Conservation (phyloP, 2,329 filamentous ascomycete genomes). For the Fusarium sp. region DNA sequence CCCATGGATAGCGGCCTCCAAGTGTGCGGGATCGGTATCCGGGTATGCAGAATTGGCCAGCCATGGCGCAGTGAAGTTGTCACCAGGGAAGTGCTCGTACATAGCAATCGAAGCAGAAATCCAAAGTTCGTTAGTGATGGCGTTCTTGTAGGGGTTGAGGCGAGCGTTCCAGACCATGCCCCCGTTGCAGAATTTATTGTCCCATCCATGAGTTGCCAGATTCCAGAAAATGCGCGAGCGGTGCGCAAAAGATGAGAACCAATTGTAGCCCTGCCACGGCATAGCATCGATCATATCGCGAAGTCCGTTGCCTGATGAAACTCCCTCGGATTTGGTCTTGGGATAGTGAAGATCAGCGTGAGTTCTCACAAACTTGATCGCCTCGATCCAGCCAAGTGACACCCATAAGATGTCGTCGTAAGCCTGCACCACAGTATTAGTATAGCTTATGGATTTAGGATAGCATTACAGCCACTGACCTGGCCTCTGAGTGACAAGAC, state of each 20-base stretch:
- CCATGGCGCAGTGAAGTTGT: constrained; percentile 80
- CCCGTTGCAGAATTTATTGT: constrained; percentile 82
- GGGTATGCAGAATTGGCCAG: constrained; percentile 46
- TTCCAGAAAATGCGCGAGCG: constrained; percentile 89
- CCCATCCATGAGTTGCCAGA: constrained; percentile 83
- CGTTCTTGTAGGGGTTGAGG: constrained; percentile 89
- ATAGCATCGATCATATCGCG: constrained; percentile 55
- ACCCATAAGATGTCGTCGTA: constrained; percentile 98
- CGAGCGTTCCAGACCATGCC: constrained; percentile 93
- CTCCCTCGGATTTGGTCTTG: constrained; percentile 8
- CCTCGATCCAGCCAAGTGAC: constrained; percentile 89
- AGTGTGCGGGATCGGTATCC: constrained; percentile 71
- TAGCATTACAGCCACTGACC: constrained; percentile 42
- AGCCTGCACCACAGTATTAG: constrained; percentile 64
- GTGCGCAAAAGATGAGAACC: constrained; percentile 82
- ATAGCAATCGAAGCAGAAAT: constrained; percentile 87
- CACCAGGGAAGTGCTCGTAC: constrained; percentile 90
- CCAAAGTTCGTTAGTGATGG: constrained; percentile 93
- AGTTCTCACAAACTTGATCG: constrained; percentile 79
- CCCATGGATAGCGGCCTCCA: constrained; percentile 79
- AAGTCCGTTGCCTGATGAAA: constrained; percentile 43
- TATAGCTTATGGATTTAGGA: not conserved
- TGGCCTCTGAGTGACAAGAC: constrained; percentile 77
- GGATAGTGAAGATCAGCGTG: constrained; percentile 75
- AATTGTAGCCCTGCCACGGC: constrained; percentile 82